Evolutionary conservation across 441 rosid genomes (phyloP).

Genomic region (Adansonia gregorii): DNA sequence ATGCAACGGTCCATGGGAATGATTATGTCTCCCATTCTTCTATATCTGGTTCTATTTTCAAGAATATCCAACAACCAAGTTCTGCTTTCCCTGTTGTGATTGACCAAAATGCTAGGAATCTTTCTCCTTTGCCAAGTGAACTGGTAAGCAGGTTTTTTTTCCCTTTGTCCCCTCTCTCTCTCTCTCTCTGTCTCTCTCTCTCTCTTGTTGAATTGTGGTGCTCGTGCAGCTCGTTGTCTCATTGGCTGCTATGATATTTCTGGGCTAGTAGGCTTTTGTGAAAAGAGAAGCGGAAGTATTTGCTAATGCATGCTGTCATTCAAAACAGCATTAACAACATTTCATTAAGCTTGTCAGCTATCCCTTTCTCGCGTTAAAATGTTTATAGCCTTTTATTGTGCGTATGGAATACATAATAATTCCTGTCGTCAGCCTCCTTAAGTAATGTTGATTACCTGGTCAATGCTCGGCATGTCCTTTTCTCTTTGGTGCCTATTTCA

Average conservation of each 20-base stretch:
- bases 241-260: conserved; percentile 1
- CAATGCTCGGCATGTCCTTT: neutral
- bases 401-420: neutral
- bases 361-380: neutral
- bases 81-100: conserved; percentile 27
- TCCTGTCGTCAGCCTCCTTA: neutral
- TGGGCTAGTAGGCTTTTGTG: neutral
- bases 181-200: too few species aligned
- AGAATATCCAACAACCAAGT: conserved; percentile 32
- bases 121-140: conserved; percentile 37
- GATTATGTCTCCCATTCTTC: conserved; percentile 25
- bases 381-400: neutral
- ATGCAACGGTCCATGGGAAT: conserved; percentile 29
- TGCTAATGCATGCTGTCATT: neutral
- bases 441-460: neutral
- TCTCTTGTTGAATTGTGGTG: neutral
- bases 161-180: too few species aligned
- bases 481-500: neutral
- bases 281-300: neutral
- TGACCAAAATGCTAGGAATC: conserved; percentile 33
- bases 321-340: neutral
- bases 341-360: neutral
- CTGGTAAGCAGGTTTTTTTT: conserved; percentile 34
- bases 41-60: conserved; percentile 33
- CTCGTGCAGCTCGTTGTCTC: neutral